Evolutionary conservation across 805 yeast genomes (phyloP), one percentile per base, ranked within the genome.

Genomic region (Yarrowia hollandica): DNA sequence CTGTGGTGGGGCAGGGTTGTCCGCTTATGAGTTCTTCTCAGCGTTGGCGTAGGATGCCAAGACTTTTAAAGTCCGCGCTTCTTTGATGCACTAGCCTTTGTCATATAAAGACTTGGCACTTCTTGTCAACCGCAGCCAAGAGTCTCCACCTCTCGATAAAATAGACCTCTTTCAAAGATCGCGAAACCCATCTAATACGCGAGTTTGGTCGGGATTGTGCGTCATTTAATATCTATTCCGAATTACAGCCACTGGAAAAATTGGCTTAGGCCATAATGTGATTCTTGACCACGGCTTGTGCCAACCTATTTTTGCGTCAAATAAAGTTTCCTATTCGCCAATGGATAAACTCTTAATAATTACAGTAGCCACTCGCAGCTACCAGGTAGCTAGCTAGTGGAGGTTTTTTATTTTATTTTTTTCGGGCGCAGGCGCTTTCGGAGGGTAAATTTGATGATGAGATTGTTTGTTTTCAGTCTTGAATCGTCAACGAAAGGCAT

Each of bases 31-130:
- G 33, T 6, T 41, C 16, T 41, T 41, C 33, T 11, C 3, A 10
- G 8, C 4, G 52, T 44, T 19, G 50, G 50, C 18, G 50, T 26
- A 26, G 50, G n/a, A 15, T 42, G 52, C 52, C 52, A 44, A 44
- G 52, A 44, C 52, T 28, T 28, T 28, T 44, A 44, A 30, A 28
- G 52, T 44, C 35, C 52, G 35, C 52, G 52, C 52, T 30, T 44
- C 52, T 44, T 44, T 44, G 35, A 44, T 7, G 52, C 52, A 28
- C 19, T 44, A 19, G 52, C 19, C 52, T 44, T 28, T 44, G 52
- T 44, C 12, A 26, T 9, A 19, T n/a, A 19, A 25, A 5, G 34
- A 28, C 52, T 44, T 44, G 52, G 52, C 52, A n/a, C 35, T n/a
- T 18, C 26, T 21, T 7, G 15, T 18, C 52, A 19, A 44, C 35